Base-by-base conservation (phyloP, 2,329 filamentous ascomycete genomes). In the Cladosporium sp. region DNA sequence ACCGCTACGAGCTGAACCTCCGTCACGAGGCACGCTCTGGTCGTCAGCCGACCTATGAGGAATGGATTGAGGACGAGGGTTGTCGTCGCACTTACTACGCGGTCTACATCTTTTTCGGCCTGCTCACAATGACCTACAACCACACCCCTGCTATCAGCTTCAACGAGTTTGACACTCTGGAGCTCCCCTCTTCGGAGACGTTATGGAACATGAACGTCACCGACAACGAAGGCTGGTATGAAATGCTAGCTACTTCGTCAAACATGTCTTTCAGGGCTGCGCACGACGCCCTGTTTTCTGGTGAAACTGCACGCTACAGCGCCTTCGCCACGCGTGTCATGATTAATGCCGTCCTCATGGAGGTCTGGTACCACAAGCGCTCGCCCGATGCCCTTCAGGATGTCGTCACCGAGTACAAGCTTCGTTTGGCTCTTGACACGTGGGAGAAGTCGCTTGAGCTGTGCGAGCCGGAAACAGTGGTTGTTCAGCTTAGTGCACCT, bases 281-380 rank as follows among this genome's bases (percentile, higher is more conserved):
- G 1, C 94, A 98, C 75, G 93, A 96, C 79, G 93, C 93, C 68
- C 87, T 99, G 4, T 98, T 98, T 84, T 93, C 97, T 78, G 95
- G 94, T 69, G 92, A 97, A 76, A 87, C 87, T 66, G 87, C 94
- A 61, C 90, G 90, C 72, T 99, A 98, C 83, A 98, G 94, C 76
- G 94, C 94, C 1, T 99, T 98, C 77, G 94, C 93, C 5, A 96
- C 95, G 12, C 92, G 95, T 68, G 92, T 98, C 69, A 96, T 99
- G 92, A 97, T 98, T 85, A 99, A 98, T 75, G 94, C 95, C 12
- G 84, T 99, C 69, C 99, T 98, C 84, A 85, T 99, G 58, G 95
- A 98, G 79, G 94, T 98, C 2, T 99, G 95, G 95, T 96, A 97
- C 76, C 92, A 98, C 82, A 97, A 97, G 86, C 91, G 95, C 75